Evolutionary conservation across 345 rosid genomes (phyloP).

Genomic region (Citrus trifoliata): DNA sequence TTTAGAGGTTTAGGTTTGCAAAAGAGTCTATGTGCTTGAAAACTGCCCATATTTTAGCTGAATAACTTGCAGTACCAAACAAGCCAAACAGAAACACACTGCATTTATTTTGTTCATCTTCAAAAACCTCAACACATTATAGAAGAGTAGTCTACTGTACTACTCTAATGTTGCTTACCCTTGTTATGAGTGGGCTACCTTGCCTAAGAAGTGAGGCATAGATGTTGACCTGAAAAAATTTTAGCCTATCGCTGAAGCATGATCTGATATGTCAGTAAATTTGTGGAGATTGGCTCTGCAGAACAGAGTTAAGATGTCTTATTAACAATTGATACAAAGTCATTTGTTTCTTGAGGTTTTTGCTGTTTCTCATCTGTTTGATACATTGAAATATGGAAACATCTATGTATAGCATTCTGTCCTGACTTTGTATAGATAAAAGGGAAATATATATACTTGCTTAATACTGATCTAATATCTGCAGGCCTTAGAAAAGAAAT

Average conservation of each 20-base stretch:
- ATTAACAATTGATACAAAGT: background rate
- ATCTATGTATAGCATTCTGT: background rate
- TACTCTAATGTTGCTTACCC: background rate
- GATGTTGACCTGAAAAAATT: background rate
- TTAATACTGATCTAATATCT: constrained; percentile 15
- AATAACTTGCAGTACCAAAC: background rate
- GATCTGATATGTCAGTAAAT: background rate
- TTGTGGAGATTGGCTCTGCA: background rate
- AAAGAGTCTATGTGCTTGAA: background rate
- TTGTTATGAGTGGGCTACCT: background rate
- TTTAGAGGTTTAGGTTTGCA: background rate
- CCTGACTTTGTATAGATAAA: background rate
- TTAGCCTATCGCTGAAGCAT: background rate
- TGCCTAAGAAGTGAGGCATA: background rate
- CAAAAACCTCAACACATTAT: background rate
- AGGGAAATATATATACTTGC: background rate
- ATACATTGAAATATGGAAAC: background rate
- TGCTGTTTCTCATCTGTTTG: background rate
- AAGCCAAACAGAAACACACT: background rate
- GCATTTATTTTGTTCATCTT: background rate
- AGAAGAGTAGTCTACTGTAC: background rate
- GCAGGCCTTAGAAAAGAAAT: constrained; percentile 80
- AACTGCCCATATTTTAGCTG: background rate
- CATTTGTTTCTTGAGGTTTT: background rate
- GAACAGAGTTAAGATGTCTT: background rate